Evolutionary conservation across 495 filamentous ascomycete genomes (phyloP), one percentile per base, ranked within the genome.

Genomic region (Usnea hakonensis): DNA sequence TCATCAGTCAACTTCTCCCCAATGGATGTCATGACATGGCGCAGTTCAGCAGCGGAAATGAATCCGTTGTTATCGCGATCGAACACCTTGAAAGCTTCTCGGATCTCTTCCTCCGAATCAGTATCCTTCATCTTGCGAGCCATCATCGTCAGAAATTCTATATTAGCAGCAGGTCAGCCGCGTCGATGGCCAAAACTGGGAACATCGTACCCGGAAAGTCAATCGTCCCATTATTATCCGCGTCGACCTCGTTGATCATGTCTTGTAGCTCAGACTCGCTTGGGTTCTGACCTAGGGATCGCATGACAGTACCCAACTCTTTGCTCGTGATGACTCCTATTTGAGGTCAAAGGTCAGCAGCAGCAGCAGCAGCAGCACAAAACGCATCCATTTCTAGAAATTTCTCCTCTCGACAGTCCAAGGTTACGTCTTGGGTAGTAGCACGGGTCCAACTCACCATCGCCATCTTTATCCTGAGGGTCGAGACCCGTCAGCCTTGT

Each of bases 101-200:
- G 89, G 72, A 98, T 97, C 77, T 98, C 94, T 81, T 97, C 95
- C 80, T 98, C 95, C 56, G 93, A 97, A 71, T 97, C 94, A 68
- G 95, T 97, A 72, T 97, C 95, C 84, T 97, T 98, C 95, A 98
- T 98, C 81, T 97, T 97, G 71, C 95, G 87, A 58, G 95, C 94
- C 94, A 98, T 98, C 95, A 97, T 98, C 63, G 94, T 97, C 61
- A 97, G 83, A 80, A 98, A 98, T 69, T 98, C 94, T 96, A 69
- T 60, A 61, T 58, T 36, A 62, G 35, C 40, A 44, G 7, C 35
- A 28, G 5, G 52, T 64, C 37, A 63, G 61, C 41, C n/a, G 11
- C 5, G 28, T 11, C 13, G 50, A 19, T 0, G 17, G 17, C 13
- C 37, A 36, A 33, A 13, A 1, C 6, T n/a, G 37, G 17, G 19